Percentiles rank a stretch among this genome's conserved stretches.
Evolutionary conservation across 106 monocot genomes (phyloP).

Genomic region (Allium fistulosum): DNA sequence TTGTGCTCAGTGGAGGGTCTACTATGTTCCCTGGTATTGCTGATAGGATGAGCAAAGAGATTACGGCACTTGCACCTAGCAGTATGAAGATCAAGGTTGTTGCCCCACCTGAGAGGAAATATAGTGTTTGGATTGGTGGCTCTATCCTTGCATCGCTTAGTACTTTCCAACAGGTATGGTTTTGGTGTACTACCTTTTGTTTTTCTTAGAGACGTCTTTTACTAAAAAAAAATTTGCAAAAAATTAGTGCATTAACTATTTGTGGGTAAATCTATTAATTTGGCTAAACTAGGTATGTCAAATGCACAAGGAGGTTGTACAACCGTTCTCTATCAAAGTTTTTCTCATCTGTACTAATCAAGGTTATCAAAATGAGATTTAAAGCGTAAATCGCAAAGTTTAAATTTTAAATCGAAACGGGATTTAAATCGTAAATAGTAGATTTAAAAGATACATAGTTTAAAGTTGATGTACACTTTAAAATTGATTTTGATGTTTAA

Average conservation of each 20-base stretch:
- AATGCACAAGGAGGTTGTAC: no score
- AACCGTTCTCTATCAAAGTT: no score
- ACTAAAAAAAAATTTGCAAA: neutral
- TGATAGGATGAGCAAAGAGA: slow-evolving; percentile 37
- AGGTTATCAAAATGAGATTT: no score
- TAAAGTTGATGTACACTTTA: no score
- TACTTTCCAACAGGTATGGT: slow-evolving; percentile 34
- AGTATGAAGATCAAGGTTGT: slow-evolving; percentile 45
- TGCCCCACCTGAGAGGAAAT: slow-evolving; percentile 39
- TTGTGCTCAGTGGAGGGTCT: slow-evolving; percentile 36
- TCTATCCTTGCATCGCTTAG: slow-evolving; percentile 39
- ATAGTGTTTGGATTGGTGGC: slow-evolving; percentile 42
- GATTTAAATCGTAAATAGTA: no score
- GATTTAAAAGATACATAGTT: no score
- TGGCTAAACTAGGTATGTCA: no score
- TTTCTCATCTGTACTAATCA: no score
- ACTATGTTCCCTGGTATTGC: slow-evolving; percentile 46
- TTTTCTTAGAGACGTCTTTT: neutral
- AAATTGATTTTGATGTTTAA: no score
- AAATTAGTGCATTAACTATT: neutral
- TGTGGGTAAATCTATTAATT: no score
- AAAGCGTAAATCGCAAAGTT: no score
- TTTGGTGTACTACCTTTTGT: neutral
- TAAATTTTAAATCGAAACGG: no score
- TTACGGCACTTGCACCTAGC: slow-evolving; percentile 34